These are phyloP conservation scores for Hypoxylon sp. DNA, from an alignment of 2,329 filamentous ascomycete species.

Conservation along the genomic window DNA sequence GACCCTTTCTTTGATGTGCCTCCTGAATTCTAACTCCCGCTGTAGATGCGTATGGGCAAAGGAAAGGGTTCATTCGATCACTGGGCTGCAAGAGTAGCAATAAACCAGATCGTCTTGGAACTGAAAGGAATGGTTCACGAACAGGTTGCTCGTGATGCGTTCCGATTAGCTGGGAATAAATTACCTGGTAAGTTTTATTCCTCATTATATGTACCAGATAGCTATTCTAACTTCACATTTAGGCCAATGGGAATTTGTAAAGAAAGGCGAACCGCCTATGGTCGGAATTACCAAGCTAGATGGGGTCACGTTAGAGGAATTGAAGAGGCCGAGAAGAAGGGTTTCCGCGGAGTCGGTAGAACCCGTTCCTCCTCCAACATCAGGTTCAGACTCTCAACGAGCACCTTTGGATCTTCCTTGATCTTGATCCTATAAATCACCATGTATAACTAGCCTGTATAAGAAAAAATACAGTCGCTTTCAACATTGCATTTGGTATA, in stretches of 20 bases:
- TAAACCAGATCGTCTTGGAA: constrained; percentile 94
- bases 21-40: constrained; percentile 30
- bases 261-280: constrained; percentile 88
- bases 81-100: constrained; percentile 90
- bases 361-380: constrained; percentile 36
- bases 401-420: constrained; percentile 45
- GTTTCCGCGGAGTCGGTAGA: constrained; percentile 61
- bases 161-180: constrained; percentile 94
- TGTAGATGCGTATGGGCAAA: constrained; percentile 94
- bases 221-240: constrained; percentile 31
- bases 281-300: constrained; percentile 94
- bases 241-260: constrained; percentile 93
- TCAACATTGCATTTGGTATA: not conserved
- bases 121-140: constrained; percentile 93
- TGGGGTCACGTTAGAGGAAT: constrained; percentile 82
- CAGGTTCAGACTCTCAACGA: constrained; percentile 33
- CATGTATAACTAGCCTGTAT: constrained; percentile 32
- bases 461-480: constrained; percentile 15
- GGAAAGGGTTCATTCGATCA: constrained; percentile 98
- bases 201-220: not conserved
- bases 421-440: constrained; percentile 9
- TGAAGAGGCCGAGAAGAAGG: constrained; percentile 83
- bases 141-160: constrained; percentile 92
- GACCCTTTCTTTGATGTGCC: not conserved
- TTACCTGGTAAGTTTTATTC: constrained; percentile 77